A percentile compares a stretch with the other conserved stretches of the same genome.
Evolutionary conservation across 352 stramenopile species (phyloP).

Genomic region (Pythium dissimile): DNA sequence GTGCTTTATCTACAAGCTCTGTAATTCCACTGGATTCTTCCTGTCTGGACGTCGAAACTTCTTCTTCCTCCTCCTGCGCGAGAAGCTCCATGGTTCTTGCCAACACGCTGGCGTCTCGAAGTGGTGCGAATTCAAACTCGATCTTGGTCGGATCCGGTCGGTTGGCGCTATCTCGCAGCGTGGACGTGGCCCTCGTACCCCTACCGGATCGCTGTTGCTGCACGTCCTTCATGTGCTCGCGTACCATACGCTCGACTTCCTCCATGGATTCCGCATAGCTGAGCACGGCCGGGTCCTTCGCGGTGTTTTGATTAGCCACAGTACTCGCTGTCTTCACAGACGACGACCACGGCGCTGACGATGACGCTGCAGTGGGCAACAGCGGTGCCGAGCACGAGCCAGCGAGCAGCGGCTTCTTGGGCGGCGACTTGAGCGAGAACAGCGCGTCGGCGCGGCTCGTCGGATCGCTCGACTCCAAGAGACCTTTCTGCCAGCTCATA

Average conservation of each 20-base stretch:
- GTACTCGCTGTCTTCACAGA: not conserved
- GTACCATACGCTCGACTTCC: slow-evolving; percentile 49
- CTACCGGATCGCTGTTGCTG: slow-evolving; percentile 18
- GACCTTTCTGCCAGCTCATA: slow-evolving; percentile 52
- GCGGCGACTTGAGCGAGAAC: not conserved
- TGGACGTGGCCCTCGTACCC: slow-evolving; percentile 18
- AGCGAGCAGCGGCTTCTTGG: not conserved
- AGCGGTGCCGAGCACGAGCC: slow-evolving; percentile 2
- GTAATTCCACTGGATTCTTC: slow-evolving; percentile 11
- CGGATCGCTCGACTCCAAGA: slow-evolving; percentile 31
- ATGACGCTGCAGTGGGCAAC: too few relatives aligned
- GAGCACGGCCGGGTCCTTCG: slow-evolving; percentile 10
- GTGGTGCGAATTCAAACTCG: slow-evolving; percentile 40
- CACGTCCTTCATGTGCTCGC: slow-evolving; percentile 28
- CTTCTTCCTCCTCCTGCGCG: slow-evolving; percentile 8
- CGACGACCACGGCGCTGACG: not conserved
- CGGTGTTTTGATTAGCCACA: slow-evolving; percentile 4
- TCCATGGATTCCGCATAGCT: slow-evolving; percentile 40
- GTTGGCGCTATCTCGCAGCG: slow-evolving; percentile 8
- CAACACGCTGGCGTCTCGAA: slow-evolving; percentile 36
- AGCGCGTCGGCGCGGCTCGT: not conserved
- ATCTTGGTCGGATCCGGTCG: slow-evolving; percentile 9
- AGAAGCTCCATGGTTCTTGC: slow-evolving; percentile 17
- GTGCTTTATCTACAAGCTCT: not conserved
- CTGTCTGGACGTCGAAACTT: slow-evolving; percentile 21